Evolutionary conservation across 352 stramenopile species (phyloP), one percentile per base, ranked within the genome.

Genomic region (Phytopythium vexans): DNA sequence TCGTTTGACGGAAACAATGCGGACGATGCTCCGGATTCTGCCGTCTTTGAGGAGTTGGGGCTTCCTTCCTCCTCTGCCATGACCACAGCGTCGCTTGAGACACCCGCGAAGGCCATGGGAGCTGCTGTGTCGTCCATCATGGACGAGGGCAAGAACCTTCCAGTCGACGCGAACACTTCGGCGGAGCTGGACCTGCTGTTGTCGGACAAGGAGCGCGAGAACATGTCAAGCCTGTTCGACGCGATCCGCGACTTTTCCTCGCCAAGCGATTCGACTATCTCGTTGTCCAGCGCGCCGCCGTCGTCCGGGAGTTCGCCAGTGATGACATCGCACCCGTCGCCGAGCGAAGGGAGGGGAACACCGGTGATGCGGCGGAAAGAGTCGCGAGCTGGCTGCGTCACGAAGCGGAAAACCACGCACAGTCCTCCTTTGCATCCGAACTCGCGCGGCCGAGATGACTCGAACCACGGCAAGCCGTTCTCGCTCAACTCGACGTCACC

Each of bases 191-290:
- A 84, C 27, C 56, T 90, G 41, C 46, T 90, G 44, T 52, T 90
- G 31, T 86, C 77, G 5, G 76, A 89, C 36, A 75, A 85, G 54
- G 79, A 90, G 39, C 66, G 71, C 33, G 70, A 66, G 8, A 87
- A 87, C 51, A 67, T 79, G 46, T 75, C 70, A 27, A 75, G 62
- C 55, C 56, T 89, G 40, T 76, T 90, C 37, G 79, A 90, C 34
- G 77, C 79, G 8, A 90, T 90, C 48, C 74, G 76, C 2, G 74
- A 89, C 53, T 89, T 89, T 27, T 56, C 56, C 31, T 27, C 52
- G 9, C 46, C 46, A 3, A 43, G 15, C 16, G 34, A 42, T 11
- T 43, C 46, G 46, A 35, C 46, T 3, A 42, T 52, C n/a, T 34
- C 8, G 8, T 7, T 35, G 3, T 10, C n/a, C 0, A 32, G 10